Evolutionary conservation across 768 basidiomycete species (phyloP), one percentile per base, ranked within the genome.

Genomic region (Lactarius tabidus): DNA sequence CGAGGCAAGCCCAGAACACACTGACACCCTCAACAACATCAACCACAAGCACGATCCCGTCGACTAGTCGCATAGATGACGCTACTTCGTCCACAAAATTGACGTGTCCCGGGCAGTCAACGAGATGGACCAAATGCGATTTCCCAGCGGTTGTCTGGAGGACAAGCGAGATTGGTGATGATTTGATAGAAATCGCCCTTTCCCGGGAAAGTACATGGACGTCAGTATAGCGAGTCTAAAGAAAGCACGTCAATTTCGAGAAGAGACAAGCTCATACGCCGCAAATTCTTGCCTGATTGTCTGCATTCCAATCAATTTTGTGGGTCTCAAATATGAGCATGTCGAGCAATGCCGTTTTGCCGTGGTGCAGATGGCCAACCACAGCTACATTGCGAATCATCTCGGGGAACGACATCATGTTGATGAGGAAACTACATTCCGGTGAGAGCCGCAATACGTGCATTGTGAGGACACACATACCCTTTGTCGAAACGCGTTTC

Each of bases 51-150:
- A 98, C 76, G 53, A 97, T 86, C 38, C 97, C 97, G 73, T 99
- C 97, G 20, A 85, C 88, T 43, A 98, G 78, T 52, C 97, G 84
- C 63, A 95, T 85, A 9, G 92, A 82, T 8, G 89, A 85, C 2
- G 95, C 95, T 26, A 94, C 94, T 77, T 99, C 97, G 72, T 99
- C 97, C n/a, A 95, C 85, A 73, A 99, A 98, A 77, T 98, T 98
- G 65, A 95, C 93, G 72, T 99, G 97, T 38, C 97, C 97, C 3
- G 97, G 97, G 0, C 97, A 98, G 75, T 99, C 97, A 71, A 99
- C 88, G 35, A 98, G 76, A 76, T 99, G 95, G 59, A 98, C 75
- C 26, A 99, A 82, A 76, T 95, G 90, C 2, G 95, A 97, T 79
- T 98, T 98, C 62, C 95, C 93, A 52, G 83, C 79, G 17, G 93